These are phyloP conservation scores for Phytopythium aichiense DNA, from an alignment of 352 stramenopile genomes.

Conservation along the genomic window DNA sequence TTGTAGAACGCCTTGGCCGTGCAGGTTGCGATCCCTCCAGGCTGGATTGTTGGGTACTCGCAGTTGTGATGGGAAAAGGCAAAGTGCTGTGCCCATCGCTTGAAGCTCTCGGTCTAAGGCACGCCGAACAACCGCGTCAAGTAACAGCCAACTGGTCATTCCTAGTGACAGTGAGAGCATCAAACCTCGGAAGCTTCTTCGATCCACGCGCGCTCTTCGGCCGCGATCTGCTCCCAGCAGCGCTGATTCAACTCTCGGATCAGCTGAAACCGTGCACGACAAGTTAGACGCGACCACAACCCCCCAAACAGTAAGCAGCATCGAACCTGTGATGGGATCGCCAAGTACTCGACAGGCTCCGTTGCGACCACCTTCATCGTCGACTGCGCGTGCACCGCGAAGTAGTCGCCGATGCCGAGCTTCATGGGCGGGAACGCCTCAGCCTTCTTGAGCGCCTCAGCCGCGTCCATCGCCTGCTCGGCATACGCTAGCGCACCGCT, in stretches of 20 bases:
- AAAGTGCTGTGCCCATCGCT: conserved; percentile 70
- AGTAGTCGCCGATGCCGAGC: conserved; percentile 71
- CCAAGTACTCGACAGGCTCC: conserved; percentile 60
- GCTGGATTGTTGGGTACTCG: conserved; percentile 25
- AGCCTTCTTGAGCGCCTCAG: conserved; percentile 41
- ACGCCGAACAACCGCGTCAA: neutral
- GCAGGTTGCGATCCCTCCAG: conserved; percentile 45
- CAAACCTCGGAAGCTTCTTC: conserved; percentile 38
- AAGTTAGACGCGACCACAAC: conserved; percentile 5
- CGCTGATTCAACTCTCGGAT: conserved; percentile 27
- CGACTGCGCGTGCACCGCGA: conserved; percentile 31
- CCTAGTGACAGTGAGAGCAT: neutral
- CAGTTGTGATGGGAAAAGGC: conserved; percentile 37
- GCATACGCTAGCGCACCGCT: conserved; percentile 51
- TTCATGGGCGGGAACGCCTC: conserved; percentile 49
- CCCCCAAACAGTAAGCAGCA: neutral
- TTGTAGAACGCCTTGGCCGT: conserved; percentile 74
- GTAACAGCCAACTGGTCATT: neutral
- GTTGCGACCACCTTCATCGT: conserved; percentile 65
- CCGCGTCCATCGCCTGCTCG: conserved; percentile 25
- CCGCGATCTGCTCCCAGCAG: conserved; percentile 31
- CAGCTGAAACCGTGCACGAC: conserved; percentile 11
- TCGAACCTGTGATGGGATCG: conserved; percentile 43
- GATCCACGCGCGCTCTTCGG: conserved; percentile 32
- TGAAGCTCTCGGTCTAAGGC: conserved; percentile 67